These are phyloP conservation scores for Pestalotiopsis sp. DNA, from an alignment of 2,329 filamentous ascomycete species.

Conservation along the genomic window DNA sequence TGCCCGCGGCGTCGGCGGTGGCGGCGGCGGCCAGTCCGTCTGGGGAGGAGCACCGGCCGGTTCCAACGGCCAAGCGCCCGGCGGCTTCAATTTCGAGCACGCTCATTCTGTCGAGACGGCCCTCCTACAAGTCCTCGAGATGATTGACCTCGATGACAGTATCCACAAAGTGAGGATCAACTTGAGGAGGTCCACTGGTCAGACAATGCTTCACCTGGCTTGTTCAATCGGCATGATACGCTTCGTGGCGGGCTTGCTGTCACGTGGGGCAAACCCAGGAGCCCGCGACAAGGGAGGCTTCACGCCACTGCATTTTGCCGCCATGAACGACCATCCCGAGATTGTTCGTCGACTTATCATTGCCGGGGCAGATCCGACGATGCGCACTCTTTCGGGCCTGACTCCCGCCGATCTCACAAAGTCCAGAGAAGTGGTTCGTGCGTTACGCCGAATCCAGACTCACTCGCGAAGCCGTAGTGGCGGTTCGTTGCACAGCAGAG, in stretches of 20 bases:
- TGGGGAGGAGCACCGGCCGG: constrained; percentile 36
- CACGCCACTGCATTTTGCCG: constrained; percentile 80
- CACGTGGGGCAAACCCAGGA: constrained; percentile 77
- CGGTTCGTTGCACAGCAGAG: constrained; percentile 60
- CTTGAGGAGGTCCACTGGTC: constrained; percentile 65
- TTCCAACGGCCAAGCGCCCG: constrained; percentile 47
- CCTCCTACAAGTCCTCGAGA: constrained; percentile 74
- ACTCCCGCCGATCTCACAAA: constrained; percentile 72
- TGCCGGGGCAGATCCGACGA: constrained; percentile 71
- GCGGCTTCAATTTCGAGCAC: constrained; percentile 43
- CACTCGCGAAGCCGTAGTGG: constrained; percentile 70
- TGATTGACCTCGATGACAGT: constrained; percentile 78
- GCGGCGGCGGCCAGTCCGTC: constrained; percentile 46
- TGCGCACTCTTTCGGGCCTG: constrained; percentile 71
- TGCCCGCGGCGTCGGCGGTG: constrained; percentile 26
- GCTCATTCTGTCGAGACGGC: constrained; percentile 58
- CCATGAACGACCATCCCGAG: constrained; percentile 73
- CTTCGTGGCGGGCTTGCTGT: constrained; percentile 76
- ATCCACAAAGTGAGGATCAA: constrained; percentile 70
- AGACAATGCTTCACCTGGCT: constrained; percentile 81
- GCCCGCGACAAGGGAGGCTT: constrained; percentile 78
- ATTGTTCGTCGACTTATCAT: constrained; percentile 77
- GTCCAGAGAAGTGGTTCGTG: constrained; percentile 64
- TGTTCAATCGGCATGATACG: constrained; percentile 75
- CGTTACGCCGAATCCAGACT: constrained; percentile 62